Conservation (phyloP, 1,284 basidiomycete species). For the Puccinia polysora region DNA sequence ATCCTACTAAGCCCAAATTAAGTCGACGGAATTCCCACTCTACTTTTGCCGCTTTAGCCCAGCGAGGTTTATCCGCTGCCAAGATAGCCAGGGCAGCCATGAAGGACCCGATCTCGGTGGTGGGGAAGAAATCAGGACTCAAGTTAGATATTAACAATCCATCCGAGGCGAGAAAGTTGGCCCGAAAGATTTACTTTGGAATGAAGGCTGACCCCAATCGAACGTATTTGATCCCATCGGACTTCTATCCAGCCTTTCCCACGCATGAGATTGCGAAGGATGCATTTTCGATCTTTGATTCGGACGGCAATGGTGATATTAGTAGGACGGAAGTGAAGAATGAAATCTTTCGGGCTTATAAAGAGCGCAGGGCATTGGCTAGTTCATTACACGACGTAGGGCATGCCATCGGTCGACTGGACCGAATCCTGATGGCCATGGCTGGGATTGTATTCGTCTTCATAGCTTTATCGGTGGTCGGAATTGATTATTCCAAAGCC, state of each 20-base stretch:
- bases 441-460: conserved; percentile 66
- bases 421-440: conserved; percentile 63
- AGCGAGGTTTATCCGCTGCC: conserved; percentile 44
- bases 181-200: conserved; percentile 64
- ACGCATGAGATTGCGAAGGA: conserved; percentile 43
- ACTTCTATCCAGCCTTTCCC: conserved; percentile 60
- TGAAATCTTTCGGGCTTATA: conserved; percentile 67
- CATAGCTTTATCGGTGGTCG: conserved; percentile 66
- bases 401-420: conserved; percentile 62
- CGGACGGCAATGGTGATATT: conserved; percentile 68
- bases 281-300: conserved; percentile 47
- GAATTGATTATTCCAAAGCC: conserved; percentile 61
- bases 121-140: conserved; percentile 48
- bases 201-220: conserved; percentile 59
- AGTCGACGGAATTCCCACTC: conserved; percentile 17
- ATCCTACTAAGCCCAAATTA: no score
- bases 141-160: conserved; percentile 51
- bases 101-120: conserved; percentile 46
- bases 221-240: conserved; percentile 63
- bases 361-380: conserved; percentile 58
- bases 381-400: conserved; percentile 59
- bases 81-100: conserved; percentile 46
- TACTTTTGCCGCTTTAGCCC: conserved; percentile 41
- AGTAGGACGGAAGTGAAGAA: conserved; percentile 71
- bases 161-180: conserved; percentile 59